phyloP scores from a whole-genome alignment of 192 early-diverging fungal species.

The Thoreauomyces humboldtii region DNA sequence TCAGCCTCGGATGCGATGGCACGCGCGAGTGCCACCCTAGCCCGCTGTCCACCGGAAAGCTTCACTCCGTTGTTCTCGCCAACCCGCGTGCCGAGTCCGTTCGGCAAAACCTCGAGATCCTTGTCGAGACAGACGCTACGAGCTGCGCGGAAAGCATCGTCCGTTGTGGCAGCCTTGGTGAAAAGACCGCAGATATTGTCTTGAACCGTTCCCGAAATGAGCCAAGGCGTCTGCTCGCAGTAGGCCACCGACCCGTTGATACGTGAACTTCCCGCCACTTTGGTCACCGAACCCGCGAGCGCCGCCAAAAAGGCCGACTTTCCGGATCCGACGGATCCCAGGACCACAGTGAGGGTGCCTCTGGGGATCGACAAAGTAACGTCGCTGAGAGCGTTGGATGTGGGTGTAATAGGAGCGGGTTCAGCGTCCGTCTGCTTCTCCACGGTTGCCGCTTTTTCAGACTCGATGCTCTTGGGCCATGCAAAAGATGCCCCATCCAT shows the following conservation, averaged over 20 bases:
- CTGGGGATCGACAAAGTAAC: slow-evolving; percentile 49
- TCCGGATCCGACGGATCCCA: slow-evolving; percentile 66
- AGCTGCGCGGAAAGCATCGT: no score
- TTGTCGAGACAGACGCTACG: no score
- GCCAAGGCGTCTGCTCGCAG: slow-evolving; percentile 36
- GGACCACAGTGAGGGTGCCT: slow-evolving; percentile 51
- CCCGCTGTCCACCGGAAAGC: slow-evolving; percentile 69
- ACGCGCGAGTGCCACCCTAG: slow-evolving; percentile 66
- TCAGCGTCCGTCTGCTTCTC: no score
- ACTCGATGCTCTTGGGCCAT: no score
- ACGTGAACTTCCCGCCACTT: background rate
- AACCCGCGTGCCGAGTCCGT: slow-evolving; percentile 31
- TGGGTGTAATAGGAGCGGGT: no score
- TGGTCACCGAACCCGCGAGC: slow-evolving; percentile 59
- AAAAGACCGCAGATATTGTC: slow-evolving; percentile 26
- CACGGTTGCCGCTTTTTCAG: no score
- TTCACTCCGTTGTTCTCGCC: slow-evolving; percentile 55
- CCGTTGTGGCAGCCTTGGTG: background rate
- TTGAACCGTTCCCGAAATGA: slow-evolving; percentile 29
- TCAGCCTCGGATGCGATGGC: background rate
- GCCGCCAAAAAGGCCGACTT: slow-evolving; percentile 69
- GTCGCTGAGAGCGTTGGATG: slow-evolving; percentile 23
- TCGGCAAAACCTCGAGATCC: no score
- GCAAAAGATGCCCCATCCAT: background rate
- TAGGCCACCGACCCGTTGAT: slow-evolving; percentile 38